These are phyloP conservation scores for Albophoma yamanashiensis DNA, from an alignment of 2,329 filamentous ascomycete genomes.

Conservation along the genomic window DNA sequence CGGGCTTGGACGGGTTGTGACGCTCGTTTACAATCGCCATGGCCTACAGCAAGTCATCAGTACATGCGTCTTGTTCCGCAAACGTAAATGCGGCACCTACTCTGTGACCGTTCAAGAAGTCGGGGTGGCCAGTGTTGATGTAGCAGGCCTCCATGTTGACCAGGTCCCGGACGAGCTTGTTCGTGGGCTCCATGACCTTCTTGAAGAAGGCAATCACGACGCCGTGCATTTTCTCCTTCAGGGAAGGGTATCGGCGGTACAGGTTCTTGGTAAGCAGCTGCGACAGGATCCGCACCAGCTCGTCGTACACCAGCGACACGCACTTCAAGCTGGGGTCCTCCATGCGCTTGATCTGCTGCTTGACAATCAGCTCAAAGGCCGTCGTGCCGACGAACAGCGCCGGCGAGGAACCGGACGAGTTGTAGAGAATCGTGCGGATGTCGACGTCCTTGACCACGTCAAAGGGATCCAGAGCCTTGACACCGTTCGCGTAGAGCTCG, in stretches of 20 bases:
- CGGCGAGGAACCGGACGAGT: slow-evolving; percentile 96
- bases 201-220: slow-evolving; percentile 96
- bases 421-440: slow-evolving; percentile 94
- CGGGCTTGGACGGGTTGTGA: slow-evolving; percentile 69
- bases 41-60: slow-evolving; percentile 37
- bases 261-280: slow-evolving; percentile 82
- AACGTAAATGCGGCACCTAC: slow-evolving; percentile 30
- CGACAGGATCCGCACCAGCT: slow-evolving; percentile 87
- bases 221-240: slow-evolving; percentile 94
- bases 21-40: slow-evolving; percentile 98
- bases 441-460: slow-evolving; percentile 96
- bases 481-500: slow-evolving; percentile 92
- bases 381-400: slow-evolving; percentile 95
- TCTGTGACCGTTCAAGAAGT: slow-evolving; percentile 92
- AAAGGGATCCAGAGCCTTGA: slow-evolving; percentile 96
- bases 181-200: slow-evolving; percentile 95
- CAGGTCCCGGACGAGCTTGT: slow-evolving; percentile 89
- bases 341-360: slow-evolving; percentile 93
- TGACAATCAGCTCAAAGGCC: slow-evolving; percentile 97
- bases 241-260: slow-evolving; percentile 82
- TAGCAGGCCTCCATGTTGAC: slow-evolving; percentile 96
- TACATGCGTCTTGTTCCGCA: slow-evolving; percentile 2
- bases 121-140: slow-evolving; percentile 96
- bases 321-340: slow-evolving; percentile 97
- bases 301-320: slow-evolving; percentile 93